Percentiles rank a stretch among this genome's conserved stretches.
Evolutionary conservation across 169 alveolate species (phyloP).

Genomic region (Cyclospora cayetanensis): DNA sequence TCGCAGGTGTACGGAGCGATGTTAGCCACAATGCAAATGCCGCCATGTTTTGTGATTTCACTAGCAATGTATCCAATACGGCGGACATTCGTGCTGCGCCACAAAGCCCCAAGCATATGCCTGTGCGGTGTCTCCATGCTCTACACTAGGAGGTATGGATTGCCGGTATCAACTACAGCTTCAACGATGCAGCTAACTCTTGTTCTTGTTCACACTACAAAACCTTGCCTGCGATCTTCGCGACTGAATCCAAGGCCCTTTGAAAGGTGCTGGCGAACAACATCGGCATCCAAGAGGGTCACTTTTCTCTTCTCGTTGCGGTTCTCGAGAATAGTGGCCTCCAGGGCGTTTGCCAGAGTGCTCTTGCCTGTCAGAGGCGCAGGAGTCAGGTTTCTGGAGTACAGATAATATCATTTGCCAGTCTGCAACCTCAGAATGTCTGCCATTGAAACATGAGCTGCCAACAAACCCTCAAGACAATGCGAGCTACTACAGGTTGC

Average conservation of each 20-base stretch:
- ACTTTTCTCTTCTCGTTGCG: conserved; percentile 58
- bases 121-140: too few species aligned
- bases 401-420: too few species aligned
- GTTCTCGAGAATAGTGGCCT: conserved; percentile 58
- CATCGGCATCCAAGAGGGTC: conserved; percentile 75
- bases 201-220: too few species aligned
- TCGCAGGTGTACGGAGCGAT: conserved; percentile 74
- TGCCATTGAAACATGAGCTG: too few species aligned
- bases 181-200: too few species aligned
- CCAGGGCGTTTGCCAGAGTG: conserved; percentile 75
- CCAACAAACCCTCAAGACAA: too few species aligned
- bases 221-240: conserved; percentile 60
- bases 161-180: too few species aligned
- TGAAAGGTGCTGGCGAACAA: conserved; percentile 68
- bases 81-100: conserved; percentile 71
- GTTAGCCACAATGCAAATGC: conserved; percentile 73
- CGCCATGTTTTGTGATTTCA: conserved; percentile 75
- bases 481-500: too few species aligned
- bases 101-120: too few species aligned
- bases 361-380: conserved; percentile 74
- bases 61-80: conserved; percentile 74
- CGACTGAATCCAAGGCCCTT: conserved; percentile 69
- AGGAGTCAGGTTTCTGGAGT: too few species aligned
- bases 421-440: too few species aligned
- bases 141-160: too few species aligned